Conservation (phyloP, 176 grass and related monocot species). For the Eragrostis nindensis region DNA sequence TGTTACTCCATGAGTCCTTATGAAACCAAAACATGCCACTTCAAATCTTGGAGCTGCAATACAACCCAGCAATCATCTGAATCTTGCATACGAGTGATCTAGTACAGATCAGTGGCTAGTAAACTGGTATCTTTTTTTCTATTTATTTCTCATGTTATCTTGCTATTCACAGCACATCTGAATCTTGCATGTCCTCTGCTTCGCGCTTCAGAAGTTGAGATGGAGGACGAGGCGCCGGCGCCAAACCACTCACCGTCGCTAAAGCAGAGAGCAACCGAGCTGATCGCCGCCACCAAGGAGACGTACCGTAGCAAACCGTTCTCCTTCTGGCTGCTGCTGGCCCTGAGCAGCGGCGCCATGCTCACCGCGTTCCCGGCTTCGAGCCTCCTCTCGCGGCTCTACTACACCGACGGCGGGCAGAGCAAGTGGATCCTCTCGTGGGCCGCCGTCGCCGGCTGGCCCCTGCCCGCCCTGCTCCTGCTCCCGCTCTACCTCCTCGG, state of each 20-base stretch:
- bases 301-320: slow-evolving; percentile 56
- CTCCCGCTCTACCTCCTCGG: slow-evolving; percentile 53
- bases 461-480: slow-evolving; percentile 59
- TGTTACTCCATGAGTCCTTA: too few species aligned
- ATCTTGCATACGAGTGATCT: too few species aligned
- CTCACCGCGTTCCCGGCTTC: slow-evolving; percentile 81
- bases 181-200: neutral
- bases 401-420: slow-evolving; percentile 74
- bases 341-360: slow-evolving; percentile 58
- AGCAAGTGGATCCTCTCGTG: slow-evolving; percentile 96
- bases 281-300: slow-evolving; percentile 26
- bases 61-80: too few species aligned
- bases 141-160: neutral
- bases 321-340: slow-evolving; percentile 57
- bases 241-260: slow-evolving; percentile 9
- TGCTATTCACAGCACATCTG: neutral
- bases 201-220: slow-evolving; percentile 1
- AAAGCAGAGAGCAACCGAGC: slow-evolving; percentile 25
- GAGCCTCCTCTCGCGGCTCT: slow-evolving; percentile 76
- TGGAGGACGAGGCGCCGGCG: slow-evolving; percentile 11
- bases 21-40: too few species aligned
- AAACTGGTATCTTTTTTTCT: too few species aligned
- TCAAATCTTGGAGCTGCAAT: too few species aligned
- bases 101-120: too few species aligned
- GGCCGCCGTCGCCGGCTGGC: slow-evolving; percentile 84